These are phyloP conservation scores for Diphasiastrum complanatum DNA, from an alignment of 83 land plant species.

Conservation along the genomic window DNA sequence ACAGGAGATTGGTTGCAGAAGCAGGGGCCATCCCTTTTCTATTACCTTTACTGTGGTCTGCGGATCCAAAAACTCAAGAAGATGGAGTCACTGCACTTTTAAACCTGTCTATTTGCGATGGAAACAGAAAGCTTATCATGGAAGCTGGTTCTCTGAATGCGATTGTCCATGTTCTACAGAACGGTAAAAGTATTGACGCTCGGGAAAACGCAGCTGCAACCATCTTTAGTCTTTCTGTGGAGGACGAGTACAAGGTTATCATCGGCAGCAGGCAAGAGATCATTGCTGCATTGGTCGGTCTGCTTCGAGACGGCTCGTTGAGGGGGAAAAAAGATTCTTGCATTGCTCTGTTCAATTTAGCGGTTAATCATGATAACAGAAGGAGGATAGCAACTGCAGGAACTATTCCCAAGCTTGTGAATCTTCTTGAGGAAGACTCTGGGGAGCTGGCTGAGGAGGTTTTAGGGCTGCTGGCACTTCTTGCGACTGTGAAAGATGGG, in stretches of 20 bases:
- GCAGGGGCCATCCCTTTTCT: slow-evolving; percentile 33
- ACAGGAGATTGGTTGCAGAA: slow-evolving; percentile 31
- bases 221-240: slow-evolving; percentile 27
- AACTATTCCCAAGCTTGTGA: slow-evolving; percentile 17
- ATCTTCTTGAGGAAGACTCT: slow-evolving; percentile 7
- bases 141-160: slow-evolving; percentile 31
- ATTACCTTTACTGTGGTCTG: slow-evolving; percentile 16
- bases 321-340: slow-evolving; percentile 32
- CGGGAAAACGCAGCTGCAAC: slow-evolving; percentile 37
- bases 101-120: slow-evolving; percentile 30
- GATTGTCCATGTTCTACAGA: slow-evolving; percentile 19
- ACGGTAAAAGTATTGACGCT: slow-evolving; percentile 13
- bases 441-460: slow-evolving; percentile 20
- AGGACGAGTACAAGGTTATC: slow-evolving; percentile 21
- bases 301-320: slow-evolving; percentile 18
- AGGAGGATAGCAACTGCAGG: slow-evolving; percentile 21
- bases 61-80: slow-evolving; percentile 26
- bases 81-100: slow-evolving; percentile 33
- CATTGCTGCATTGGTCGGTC: slow-evolving; percentile 23
- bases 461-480: slow-evolving; percentile 22
- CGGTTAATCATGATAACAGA: slow-evolving; percentile 21
- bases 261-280: slow-evolving; percentile 17
- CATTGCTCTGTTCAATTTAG: slow-evolving; percentile 29
- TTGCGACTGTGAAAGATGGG: slow-evolving; percentile 21
- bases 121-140: slow-evolving; percentile 25